Evolutionary conservation across 1,284 basidiomycete genomes (phyloP).

Genomic region (Ustilago xerochloae): DNA sequence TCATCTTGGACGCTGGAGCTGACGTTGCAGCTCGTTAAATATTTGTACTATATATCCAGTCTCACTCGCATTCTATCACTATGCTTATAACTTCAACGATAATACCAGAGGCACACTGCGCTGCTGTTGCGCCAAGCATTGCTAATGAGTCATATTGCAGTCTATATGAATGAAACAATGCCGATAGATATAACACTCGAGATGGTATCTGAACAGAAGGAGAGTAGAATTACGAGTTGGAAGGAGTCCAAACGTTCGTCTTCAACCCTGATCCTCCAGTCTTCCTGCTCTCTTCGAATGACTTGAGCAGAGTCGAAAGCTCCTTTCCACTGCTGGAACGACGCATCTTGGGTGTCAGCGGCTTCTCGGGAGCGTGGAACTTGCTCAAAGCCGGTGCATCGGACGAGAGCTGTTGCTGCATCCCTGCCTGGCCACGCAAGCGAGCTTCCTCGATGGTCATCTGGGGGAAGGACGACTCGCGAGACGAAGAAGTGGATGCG

Average conservation of each 20-base stretch:
- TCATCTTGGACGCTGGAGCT: slow-evolving; percentile 6
- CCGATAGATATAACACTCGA: no score
- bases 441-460: slow-evolving; percentile 60
- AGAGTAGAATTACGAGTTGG: slow-evolving; percentile 15
- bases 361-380: slow-evolving; percentile 56
- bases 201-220: no score
- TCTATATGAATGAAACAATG: no score
- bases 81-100: no score
- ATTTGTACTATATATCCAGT: no score
- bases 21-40: neutral
- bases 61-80: neutral
- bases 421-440: slow-evolving; percentile 49
- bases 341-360: slow-evolving; percentile 55
- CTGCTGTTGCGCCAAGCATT: no score
- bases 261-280: slow-evolving; percentile 34
- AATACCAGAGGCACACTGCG: no score
- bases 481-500: neutral
- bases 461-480: slow-evolving; percentile 34
- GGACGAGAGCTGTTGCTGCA: slow-evolving; percentile 54
- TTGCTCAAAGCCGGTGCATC: slow-evolving; percentile 49
- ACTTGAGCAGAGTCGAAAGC: slow-evolving; percentile 41
- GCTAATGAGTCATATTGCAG: no score
- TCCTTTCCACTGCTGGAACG: slow-evolving; percentile 45
- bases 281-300: slow-evolving; percentile 48
- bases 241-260: slow-evolving; percentile 51